Evolutionary conservation across 2,329 filamentous ascomycete species (phyloP).

Genomic region (Waltergamsia citrina): DNA sequence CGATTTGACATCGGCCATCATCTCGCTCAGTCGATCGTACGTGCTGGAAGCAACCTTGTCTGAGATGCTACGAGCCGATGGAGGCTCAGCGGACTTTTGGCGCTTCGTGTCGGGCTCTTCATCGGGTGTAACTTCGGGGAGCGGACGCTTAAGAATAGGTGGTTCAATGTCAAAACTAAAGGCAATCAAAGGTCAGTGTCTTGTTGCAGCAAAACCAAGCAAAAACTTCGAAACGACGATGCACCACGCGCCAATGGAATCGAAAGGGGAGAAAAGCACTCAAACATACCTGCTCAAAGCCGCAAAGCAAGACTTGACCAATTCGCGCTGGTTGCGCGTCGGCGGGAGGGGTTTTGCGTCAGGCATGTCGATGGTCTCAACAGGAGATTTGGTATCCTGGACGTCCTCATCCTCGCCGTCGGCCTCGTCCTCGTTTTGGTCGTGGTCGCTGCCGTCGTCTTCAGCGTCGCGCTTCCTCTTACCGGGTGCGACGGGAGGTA

Average conservation of each 20-base stretch:
- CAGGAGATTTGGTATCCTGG: too few relatives aligned
- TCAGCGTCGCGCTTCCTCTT: slow-evolving; percentile 52
- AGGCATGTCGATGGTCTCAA: background rate
- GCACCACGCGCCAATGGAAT: slow-evolving; percentile 1
- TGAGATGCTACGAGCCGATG: slow-evolving; percentile 31
- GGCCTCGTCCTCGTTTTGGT: too few relatives aligned
- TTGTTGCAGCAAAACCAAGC: background rate
- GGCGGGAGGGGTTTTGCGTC: slow-evolving; percentile 9
- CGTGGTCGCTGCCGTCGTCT: slow-evolving; percentile 30
- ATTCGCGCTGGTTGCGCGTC: slow-evolving; percentile 19
- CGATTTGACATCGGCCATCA: slow-evolving; percentile 47
- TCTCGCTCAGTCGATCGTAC: slow-evolving; percentile 55
- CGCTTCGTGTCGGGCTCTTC: slow-evolving; percentile 50
- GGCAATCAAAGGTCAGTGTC: slow-evolving; percentile 5
- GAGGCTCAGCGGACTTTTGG: slow-evolving; percentile 42
- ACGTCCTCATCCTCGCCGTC: slow-evolving; percentile 9
- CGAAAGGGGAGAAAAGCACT: slow-evolving; percentile 3
- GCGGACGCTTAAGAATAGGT: slow-evolving; percentile 43
- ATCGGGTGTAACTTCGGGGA: slow-evolving; percentile 31
- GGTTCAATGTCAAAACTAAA: slow-evolving; percentile 43
- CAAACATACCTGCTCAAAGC: slow-evolving; percentile 26
- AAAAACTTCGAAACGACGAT: background rate
- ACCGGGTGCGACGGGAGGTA: slow-evolving; percentile 23
- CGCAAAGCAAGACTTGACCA: slow-evolving; percentile 27
- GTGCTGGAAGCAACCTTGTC: slow-evolving; percentile 41